Evolutionary conservation across 768 basidiomycete genomes (phyloP).

Genomic region (Tricholoma furcatifolium): DNA sequence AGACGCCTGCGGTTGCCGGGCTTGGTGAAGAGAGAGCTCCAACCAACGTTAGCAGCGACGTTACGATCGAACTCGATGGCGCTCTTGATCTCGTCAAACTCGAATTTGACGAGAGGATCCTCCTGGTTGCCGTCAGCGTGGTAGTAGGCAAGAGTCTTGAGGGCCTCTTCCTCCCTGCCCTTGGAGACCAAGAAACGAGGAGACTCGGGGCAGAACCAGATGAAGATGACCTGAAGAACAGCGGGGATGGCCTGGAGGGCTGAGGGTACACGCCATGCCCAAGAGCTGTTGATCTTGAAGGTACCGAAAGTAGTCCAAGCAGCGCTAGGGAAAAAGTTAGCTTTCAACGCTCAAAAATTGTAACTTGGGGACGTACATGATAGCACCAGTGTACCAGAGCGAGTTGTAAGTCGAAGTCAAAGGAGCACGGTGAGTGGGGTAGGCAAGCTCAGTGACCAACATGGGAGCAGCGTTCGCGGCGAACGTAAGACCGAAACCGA

Average conservation of each 20-base stretch:
- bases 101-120: conserved; percentile 58
- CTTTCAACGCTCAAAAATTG: not conserved
- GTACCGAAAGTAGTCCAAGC: conserved; percentile 56
- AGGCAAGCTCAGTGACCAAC: conserved; percentile 72
- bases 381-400: conserved; percentile 17
- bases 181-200: conserved; percentile 73
- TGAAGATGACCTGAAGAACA: conserved; percentile 53
- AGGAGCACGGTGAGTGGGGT: conserved; percentile 68
- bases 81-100: conserved; percentile 65
- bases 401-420: no score
- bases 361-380: conserved; percentile 38
- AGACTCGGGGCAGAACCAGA: conserved; percentile 69
- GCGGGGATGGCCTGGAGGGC: conserved; percentile 63
- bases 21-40: conserved; percentile 43
- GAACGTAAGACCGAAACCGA: conserved; percentile 66
- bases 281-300: conserved; percentile 54
- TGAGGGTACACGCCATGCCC: conserved; percentile 75
- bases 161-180: conserved; percentile 52
- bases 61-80: conserved; percentile 46
- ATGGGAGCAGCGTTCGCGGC: conserved; percentile 73
- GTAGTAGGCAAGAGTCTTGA: conserved; percentile 49
- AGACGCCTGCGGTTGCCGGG: conserved; percentile 54
- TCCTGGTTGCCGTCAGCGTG: conserved; percentile 51
- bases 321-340: conserved; percentile 14
- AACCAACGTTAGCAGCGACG: conserved; percentile 40